These are phyloP conservation scores for Pythium dissimile DNA, from an alignment of 352 stramenopile genomes.

Conservation along the genomic window DNA sequence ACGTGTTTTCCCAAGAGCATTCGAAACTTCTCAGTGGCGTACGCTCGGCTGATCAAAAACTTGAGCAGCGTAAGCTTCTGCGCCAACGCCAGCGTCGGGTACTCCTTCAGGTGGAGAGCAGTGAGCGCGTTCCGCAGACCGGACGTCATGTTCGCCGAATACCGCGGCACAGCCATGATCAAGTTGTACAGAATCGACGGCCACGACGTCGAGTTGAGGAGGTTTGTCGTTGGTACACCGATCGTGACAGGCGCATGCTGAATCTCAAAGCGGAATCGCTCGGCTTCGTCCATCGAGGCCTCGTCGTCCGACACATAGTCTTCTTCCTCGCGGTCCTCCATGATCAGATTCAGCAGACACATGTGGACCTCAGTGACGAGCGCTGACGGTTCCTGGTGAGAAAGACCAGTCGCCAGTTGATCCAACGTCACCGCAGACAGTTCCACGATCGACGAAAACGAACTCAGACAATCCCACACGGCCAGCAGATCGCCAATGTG, in stretches of 20 bases:
- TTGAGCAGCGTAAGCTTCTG: conserved; percentile 74
- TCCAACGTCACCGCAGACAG: conserved; percentile 60
- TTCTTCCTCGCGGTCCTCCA: conserved; percentile 82
- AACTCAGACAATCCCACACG: conserved; percentile 77
- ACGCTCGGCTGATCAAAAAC: conserved; percentile 58
- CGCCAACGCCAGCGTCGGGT: conserved; percentile 40
- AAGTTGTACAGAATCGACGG: conserved; percentile 67
- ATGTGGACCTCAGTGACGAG: conserved; percentile 81
- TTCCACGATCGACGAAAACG: conserved; percentile 64
- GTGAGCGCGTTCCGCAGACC: conserved; percentile 45
- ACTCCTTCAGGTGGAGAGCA: conserved; percentile 45
- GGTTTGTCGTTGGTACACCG: conserved; percentile 67
- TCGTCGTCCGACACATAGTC: conserved; percentile 86
- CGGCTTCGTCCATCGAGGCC: conserved; percentile 69
- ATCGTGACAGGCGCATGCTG: conserved; percentile 76
- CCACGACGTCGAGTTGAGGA: conserved; percentile 83
- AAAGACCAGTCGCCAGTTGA: conserved; percentile 56
- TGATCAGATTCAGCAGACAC: conserved; percentile 76
- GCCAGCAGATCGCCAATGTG: conserved; percentile 55
- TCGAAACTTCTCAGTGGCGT: conserved; percentile 67
- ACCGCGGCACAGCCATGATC: conserved; percentile 66
- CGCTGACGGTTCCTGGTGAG: conserved; percentile 34
- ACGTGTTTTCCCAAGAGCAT: conserved; percentile 55
- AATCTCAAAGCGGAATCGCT: conserved; percentile 80
- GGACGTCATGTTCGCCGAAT: conserved; percentile 37